These are phyloP conservation scores for Cryptosporidium sp. DNA, from an alignment of 169 alveolate species.

Conservation along the genomic window DNA sequence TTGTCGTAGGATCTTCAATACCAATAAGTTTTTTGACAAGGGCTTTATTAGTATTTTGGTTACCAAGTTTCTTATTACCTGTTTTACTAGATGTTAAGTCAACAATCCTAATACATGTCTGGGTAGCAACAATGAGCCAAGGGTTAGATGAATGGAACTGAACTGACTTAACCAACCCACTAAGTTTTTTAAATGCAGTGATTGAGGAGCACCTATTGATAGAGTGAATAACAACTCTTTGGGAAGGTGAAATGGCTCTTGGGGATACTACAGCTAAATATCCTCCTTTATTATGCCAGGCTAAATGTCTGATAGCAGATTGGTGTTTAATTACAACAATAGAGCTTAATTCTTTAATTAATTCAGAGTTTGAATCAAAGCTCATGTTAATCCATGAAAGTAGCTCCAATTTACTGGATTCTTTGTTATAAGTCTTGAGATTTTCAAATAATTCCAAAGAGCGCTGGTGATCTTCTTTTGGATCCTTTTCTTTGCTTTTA, in stretches of 20 bases:
- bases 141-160: constrained; percentile 89
- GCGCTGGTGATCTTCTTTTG: constrained; percentile 78
- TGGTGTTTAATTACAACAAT: constrained; percentile 77
- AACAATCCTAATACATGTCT: constrained; percentile 84
- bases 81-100: constrained; percentile 82
- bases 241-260: constrained; percentile 81
- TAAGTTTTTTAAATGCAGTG: constrained; percentile 85
- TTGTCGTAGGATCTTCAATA: constrained; percentile 82
- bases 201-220: constrained; percentile 85
- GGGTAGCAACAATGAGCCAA: constrained; percentile 86
- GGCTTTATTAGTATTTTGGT: constrained; percentile 63
- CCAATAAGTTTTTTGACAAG: constrained; percentile 86
- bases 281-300: constrained; percentile 89
- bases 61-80: constrained; percentile 76
- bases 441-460: constrained; percentile 58
- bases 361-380: not conserved
- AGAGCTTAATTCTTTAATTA: constrained; percentile 33
- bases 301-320: constrained; percentile 78
- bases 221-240: constrained; percentile 86
- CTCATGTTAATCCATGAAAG: constrained; percentile 24
- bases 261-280: constrained; percentile 85
- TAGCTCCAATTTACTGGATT: not conserved
- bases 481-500: constrained; percentile 60
- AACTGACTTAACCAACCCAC: constrained; percentile 87
- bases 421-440: not conserved